Percentiles rank a stretch among this genome's conserved stretches.
These are phyloP conservation scores for Haplosporangium gracile DNA, from an alignment of 192 early-diverging fungal species.

Conservation along the genomic window DNA sequence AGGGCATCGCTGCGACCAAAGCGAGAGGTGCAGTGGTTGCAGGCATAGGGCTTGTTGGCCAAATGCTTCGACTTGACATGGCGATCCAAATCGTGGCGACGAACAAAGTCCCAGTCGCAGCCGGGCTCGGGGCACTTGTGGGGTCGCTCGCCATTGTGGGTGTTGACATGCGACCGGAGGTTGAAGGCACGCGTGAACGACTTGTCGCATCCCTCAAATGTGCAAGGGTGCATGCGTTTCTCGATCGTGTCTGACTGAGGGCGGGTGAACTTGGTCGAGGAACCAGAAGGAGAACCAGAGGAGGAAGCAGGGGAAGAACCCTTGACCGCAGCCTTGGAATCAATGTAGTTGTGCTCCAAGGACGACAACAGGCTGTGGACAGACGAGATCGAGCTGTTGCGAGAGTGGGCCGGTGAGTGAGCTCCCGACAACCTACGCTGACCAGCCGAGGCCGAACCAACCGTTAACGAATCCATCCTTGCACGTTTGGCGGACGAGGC, in stretches of 20 bases:
- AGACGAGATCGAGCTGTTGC: slow-evolving; percentile 47
- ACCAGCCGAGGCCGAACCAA: slow-evolving; percentile 14
- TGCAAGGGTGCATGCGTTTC: slow-evolving; percentile 55
- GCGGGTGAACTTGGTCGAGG: slow-evolving; percentile 14
- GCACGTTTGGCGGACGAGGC: slow-evolving; percentile 15
- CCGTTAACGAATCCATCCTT: slow-evolving; percentile 15
- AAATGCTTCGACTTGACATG: slow-evolving; percentile 76
- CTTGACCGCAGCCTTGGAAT: slow-evolving; percentile 4
- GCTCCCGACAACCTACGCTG: slow-evolving; percentile 16
- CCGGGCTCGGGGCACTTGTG: slow-evolving; percentile 73
- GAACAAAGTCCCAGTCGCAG: slow-evolving; percentile 77
- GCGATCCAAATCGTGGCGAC: slow-evolving; percentile 84
- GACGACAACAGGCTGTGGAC: slow-evolving; percentile 31
- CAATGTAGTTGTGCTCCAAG: neutral
- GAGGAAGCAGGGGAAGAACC: slow-evolving; percentile 6
- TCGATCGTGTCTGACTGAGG: slow-evolving; percentile 36
- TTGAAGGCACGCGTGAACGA: slow-evolving; percentile 90
- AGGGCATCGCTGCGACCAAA: slow-evolving; percentile 85
- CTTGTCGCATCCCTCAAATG: slow-evolving; percentile 75
- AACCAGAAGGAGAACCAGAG: slow-evolving; percentile 7
- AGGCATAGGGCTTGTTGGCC: slow-evolving; percentile 70
- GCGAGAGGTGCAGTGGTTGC: slow-evolving; percentile 72
- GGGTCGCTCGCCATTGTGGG: slow-evolving; percentile 82
- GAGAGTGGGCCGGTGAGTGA: slow-evolving; percentile 27
- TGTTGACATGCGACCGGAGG: slow-evolving; percentile 83